Conservation (phyloP, 2,329 filamentous ascomycete genomes). For the Hymenoscyphus repandus region DNA sequence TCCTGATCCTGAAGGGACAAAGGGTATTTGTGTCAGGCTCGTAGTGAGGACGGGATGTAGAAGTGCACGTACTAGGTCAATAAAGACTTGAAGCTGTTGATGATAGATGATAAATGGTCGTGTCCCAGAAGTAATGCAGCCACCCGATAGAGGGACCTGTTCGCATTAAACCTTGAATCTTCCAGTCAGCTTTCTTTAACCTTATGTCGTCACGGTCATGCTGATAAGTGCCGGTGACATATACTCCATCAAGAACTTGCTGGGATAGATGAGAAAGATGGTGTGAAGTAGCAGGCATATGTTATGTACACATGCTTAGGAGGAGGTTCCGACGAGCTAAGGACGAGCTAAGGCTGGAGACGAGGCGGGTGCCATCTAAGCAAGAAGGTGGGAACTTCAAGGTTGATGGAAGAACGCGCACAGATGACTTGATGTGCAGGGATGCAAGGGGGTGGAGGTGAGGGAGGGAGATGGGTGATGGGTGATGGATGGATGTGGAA, state of each 20-base stretch:
- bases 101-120: slow-evolving; percentile 17
- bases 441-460: slow-evolving; percentile 18
- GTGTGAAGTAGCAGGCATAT: slow-evolving; percentile 11
- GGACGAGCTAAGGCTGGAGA: slow-evolving; percentile 5
- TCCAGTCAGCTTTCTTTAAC: no score
- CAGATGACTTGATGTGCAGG: slow-evolving; percentile 25
- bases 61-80: slow-evolving; percentile 23
- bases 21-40: slow-evolving; percentile 6
- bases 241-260: slow-evolving; percentile 10
- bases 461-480: no score
- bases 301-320: slow-evolving; percentile 16
- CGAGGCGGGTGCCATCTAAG: slow-evolving; percentile 6
- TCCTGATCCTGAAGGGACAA: slow-evolving; percentile 8
- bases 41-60: slow-evolving; percentile 11
- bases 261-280: slow-evolving; percentile 6
- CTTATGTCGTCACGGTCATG: slow-evolving; percentile 25
- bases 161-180: slow-evolving; percentile 21
- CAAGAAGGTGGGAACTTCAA: slow-evolving; percentile 12
- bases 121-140: slow-evolving; percentile 30
- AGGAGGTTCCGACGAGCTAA: not conserved
- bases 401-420: no score
- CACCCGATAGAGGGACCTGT: slow-evolving; percentile 29
- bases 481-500: slow-evolving; percentile 4
- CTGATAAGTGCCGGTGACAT: slow-evolving; percentile 23
- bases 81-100: slow-evolving; percentile 29